These are phyloP conservation scores for Medakamo hakoo DNA, from an alignment of 139 green algal species.

Conservation along the genomic window DNA sequence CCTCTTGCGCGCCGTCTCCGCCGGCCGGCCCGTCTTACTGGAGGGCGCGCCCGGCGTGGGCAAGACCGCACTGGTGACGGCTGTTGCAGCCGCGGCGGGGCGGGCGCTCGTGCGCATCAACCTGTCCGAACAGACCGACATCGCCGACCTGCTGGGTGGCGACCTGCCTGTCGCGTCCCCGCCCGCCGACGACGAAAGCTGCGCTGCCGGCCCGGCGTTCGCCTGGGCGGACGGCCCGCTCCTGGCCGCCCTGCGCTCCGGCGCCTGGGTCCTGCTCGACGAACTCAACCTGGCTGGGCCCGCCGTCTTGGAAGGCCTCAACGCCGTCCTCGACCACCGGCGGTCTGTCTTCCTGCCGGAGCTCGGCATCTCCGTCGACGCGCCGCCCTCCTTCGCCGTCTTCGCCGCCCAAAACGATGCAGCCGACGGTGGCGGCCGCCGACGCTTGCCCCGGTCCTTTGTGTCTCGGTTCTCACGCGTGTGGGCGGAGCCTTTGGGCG, in stretches of 20 bases:
- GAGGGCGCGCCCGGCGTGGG: constrained; percentile 92
- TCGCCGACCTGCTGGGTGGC: constrained; percentile 96
- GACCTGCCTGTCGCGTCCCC: too few species aligned
- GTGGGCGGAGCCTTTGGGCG: constrained; percentile 61
- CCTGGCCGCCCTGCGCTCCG: constrained; percentile 66
- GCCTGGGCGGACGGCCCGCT: constrained; percentile 76
- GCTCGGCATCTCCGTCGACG: constrained; percentile 51
- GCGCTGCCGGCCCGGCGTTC: not conserved
- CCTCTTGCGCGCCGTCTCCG: constrained; percentile 75
- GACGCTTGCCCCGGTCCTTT: constrained; percentile 90
- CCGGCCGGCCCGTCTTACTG: constrained; percentile 67
- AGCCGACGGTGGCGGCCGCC: constrained; percentile 83
- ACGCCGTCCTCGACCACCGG: constrained; percentile 89
- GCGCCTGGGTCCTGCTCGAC: constrained; percentile 94
- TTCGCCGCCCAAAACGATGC: constrained; percentile 85
- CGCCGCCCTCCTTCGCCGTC: constrained; percentile 58
- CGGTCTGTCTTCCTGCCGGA: constrained; percentile 90
- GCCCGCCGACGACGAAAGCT: constrained; percentile 32
- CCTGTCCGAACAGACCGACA: constrained; percentile 93
- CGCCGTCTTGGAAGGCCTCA: constrained; percentile 87
- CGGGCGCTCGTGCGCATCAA: constrained; percentile 82
- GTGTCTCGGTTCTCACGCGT: constrained; percentile 94
- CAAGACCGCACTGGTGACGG: constrained; percentile 85
- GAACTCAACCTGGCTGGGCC: constrained; percentile 95
- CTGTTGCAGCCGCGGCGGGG: constrained; percentile 52